Evolutionary conservation across 2,329 filamentous ascomycete species (phyloP).

Genomic region (Metarhizium brunneum): DNA sequence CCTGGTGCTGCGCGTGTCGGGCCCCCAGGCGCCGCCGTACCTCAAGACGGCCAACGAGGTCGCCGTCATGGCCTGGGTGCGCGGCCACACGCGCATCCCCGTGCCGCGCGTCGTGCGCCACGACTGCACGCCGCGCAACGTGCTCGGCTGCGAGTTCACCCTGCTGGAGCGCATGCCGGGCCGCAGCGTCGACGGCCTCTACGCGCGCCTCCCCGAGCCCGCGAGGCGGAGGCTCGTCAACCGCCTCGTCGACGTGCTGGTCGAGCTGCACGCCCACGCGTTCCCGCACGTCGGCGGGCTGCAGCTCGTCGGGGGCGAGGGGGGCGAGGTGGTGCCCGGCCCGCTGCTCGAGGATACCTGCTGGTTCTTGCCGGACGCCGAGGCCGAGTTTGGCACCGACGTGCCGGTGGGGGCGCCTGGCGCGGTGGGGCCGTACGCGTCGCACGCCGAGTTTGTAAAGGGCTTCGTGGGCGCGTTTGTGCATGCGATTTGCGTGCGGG

Average conservation of each 20-base stretch:
- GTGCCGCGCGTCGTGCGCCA: conserved; percentile 21
- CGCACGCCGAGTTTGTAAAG: conserved; percentile 17
- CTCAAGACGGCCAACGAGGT: conserved; percentile 29
- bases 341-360: conserved; percentile 26
- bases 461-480: conserved; percentile 18
- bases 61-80: conserved; percentile 24
- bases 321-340: conserved; percentile 10
- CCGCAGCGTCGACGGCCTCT: conserved; percentile 19
- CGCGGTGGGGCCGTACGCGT: conserved; percentile 5
- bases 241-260: conserved; percentile 20
- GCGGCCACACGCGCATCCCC: conserved; percentile 22
- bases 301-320: conserved; percentile 4
- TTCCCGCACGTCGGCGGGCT: conserved; percentile 20
- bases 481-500: conserved; percentile 16
- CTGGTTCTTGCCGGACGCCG: conserved; percentile 23
- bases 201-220: conserved; percentile 11
- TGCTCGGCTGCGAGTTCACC: conserved; percentile 22
- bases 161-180: conserved; percentile 20
- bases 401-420: conserved; percentile 18
- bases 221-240: conserved; percentile 15
- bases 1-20: conserved; percentile 25
- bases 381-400: conserved; percentile 15
- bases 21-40: conserved; percentile 22
- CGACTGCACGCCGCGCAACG: conserved; percentile 17
- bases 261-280: conserved; percentile 17